These are phyloP conservation scores for Coemansia sp. DNA, from an alignment of 192 early-diverging fungal species.

Conservation along the genomic window DNA sequence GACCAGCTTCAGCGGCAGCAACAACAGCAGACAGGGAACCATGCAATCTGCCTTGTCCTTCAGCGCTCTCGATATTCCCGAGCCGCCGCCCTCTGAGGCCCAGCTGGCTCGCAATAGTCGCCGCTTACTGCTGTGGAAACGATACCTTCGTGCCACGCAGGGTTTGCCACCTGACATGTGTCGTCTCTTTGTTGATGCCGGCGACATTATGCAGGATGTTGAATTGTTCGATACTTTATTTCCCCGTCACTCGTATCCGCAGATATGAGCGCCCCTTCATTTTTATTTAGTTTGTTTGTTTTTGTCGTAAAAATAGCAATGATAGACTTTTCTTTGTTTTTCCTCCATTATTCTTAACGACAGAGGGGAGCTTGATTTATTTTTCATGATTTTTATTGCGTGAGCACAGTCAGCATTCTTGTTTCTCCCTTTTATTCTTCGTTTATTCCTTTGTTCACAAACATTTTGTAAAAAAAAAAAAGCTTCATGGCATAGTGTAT, in stretches of 20 bases:
- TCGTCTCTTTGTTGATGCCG: conserved; percentile 49
- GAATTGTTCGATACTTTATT: conserved; percentile 24
- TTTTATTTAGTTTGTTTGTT: neutral
- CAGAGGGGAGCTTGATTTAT: too few species aligned
- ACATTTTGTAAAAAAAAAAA: too few species aligned
- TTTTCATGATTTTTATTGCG: too few species aligned
- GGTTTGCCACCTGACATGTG: conserved; percentile 35
- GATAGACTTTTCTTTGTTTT: too few species aligned
- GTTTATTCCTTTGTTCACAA: too few species aligned
- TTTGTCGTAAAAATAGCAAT: too few species aligned
- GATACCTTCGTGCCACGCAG: conserved; percentile 27
- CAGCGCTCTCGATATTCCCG: conserved; percentile 34
- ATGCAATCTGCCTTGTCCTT: conserved; percentile 12
- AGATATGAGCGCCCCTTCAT: conserved; percentile 2
- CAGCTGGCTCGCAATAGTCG: conserved; percentile 42
- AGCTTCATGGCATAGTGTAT: too few species aligned
- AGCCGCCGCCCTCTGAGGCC: conserved; percentile 48
- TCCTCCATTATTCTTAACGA: too few species aligned
- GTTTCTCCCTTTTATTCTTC: too few species aligned
- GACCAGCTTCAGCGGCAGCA: neutral
- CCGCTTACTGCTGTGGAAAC: conserved; percentile 42
- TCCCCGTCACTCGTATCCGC: conserved; percentile 12
- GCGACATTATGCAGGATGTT: conserved; percentile 41
- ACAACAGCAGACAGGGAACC: neutral
- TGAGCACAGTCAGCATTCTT: too few species aligned